Conservation (phyloP, 2,329 filamentous ascomycete genomes). For the Penicillium rolfsii region DNA sequence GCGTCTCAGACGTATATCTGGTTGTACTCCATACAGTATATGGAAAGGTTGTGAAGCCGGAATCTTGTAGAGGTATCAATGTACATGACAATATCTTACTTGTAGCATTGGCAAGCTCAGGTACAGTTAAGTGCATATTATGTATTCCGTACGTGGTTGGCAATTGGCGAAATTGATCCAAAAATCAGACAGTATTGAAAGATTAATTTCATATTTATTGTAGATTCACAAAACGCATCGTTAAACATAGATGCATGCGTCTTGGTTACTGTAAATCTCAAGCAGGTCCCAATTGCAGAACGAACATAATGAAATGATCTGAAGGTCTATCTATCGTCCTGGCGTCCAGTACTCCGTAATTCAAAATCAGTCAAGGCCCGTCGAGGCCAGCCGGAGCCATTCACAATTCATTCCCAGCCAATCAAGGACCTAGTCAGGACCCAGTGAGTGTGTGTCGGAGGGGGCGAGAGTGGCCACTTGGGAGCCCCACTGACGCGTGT, state of each 20-base stretch:
- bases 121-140: too few species aligned
- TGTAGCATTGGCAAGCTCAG: neutral
- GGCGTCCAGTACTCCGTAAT: constrained; percentile 17
- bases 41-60: too few species aligned
- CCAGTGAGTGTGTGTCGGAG: constrained; percentile 22
- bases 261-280: too few species aligned
- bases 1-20: too few species aligned
- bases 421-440: neutral
- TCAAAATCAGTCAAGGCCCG: neutral
- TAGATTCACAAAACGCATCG: neutral
- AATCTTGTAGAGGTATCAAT: neutral
- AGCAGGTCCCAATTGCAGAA: neutral
- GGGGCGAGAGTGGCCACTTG: constrained; percentile 18
- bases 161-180: neutral
- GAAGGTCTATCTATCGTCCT: constrained; percentile 28
- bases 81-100: neutral
- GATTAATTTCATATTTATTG: neutral
- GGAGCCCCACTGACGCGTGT: constrained; percentile 30
- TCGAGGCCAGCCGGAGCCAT: neutral
- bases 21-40: too few species aligned
- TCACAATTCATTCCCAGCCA: neutral
- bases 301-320: constrained; percentile 25
- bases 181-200: neutral
- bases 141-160: neutral
- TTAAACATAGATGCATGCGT: neutral